Evolutionary conservation across 768 basidiomycete genomes (phyloP).

Genomic region (Nevesoporus exiguus): DNA sequence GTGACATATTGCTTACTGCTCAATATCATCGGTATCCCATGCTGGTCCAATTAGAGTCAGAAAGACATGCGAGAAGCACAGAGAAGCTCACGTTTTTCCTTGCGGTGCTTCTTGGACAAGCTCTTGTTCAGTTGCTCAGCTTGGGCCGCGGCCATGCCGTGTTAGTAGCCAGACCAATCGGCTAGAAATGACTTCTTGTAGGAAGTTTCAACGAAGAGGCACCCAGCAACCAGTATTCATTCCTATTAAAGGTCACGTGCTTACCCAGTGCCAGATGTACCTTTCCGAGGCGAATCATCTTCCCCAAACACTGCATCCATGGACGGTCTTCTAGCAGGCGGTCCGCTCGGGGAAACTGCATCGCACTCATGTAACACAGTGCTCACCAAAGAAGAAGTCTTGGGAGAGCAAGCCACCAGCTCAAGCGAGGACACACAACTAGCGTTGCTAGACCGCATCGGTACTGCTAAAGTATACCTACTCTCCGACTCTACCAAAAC

Average conservation of each 20-base stretch:
- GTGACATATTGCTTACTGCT: slow-evolving; percentile 70
- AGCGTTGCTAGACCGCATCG: slow-evolving; percentile 62
- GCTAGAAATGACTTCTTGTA: not conserved
- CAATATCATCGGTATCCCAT: slow-evolving; percentile 99
- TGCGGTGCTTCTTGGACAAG: slow-evolving; percentile 88
- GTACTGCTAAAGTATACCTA: slow-evolving; percentile 71
- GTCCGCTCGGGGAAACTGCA: slow-evolving; percentile 30
- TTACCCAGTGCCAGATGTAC: not conserved
- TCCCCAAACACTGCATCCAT: slow-evolving; percentile 30
- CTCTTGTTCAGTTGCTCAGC: slow-evolving; percentile 45
- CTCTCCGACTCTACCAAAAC: slow-evolving; percentile 63
- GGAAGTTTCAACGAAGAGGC: too few relatives aligned
- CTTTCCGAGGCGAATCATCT: not conserved
- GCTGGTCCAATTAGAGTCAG: slow-evolving; percentile 47
- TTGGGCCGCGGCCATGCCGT: slow-evolving; percentile 24
- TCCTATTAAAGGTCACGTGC: slow-evolving; percentile 17
- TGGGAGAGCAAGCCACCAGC: slow-evolving; percentile 28
- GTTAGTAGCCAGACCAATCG: not conserved
- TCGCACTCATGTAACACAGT: slow-evolving; percentile 51
- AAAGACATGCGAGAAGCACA: not conserved
- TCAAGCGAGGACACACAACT: slow-evolving; percentile 26
- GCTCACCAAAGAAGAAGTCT: slow-evolving; percentile 56
- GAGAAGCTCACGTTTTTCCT: slow-evolving; percentile 82
- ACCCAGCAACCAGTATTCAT: too few relatives aligned
- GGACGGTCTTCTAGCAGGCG: slow-evolving; percentile 44